Conservation (phyloP, 2,329 filamentous ascomycete genomes). For the Microcyclospora pomicola region DNA sequence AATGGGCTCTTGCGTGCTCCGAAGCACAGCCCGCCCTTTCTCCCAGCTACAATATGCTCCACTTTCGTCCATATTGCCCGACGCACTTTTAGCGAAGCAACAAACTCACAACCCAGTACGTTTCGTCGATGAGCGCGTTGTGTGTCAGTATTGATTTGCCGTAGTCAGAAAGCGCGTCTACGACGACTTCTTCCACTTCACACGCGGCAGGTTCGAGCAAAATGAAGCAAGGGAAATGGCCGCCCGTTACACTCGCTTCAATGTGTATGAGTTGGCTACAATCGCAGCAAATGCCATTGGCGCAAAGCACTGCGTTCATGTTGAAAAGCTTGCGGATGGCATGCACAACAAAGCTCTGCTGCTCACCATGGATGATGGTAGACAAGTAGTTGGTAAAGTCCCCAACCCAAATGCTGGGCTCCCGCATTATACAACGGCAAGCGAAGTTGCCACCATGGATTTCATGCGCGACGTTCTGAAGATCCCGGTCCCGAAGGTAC, state of each 20-base stretch:
- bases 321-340: neutral
- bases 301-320: neutral
- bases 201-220: conserved; percentile 2
- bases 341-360: conserved; percentile 21
- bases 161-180: neutral
- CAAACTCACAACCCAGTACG: too few relatives aligned
- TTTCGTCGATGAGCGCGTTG: too few relatives aligned
- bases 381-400: conserved; percentile 24
- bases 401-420: conserved; percentile 25
- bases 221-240: conserved; percentile 2
- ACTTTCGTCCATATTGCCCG: too few relatives aligned
- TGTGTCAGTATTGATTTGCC: too few relatives aligned
- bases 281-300: neutral
- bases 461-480: conserved; percentile 14
- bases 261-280: neutral
- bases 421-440: conserved; percentile 24
- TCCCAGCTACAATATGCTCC: too few relatives aligned
- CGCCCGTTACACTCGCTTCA: neutral
- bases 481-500: conserved; percentile 1
- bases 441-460: conserved; percentile 26
- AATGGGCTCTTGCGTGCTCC: too few relatives aligned
- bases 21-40: too few relatives aligned
- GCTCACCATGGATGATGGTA: conserved; percentile 24
- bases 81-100: too few relatives aligned
- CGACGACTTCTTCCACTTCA: conserved; percentile 2